These are phyloP conservation scores for Fraxinus xanthoxyloides DNA, from an alignment of 305 asterid species.

Conservation along the genomic window DNA sequence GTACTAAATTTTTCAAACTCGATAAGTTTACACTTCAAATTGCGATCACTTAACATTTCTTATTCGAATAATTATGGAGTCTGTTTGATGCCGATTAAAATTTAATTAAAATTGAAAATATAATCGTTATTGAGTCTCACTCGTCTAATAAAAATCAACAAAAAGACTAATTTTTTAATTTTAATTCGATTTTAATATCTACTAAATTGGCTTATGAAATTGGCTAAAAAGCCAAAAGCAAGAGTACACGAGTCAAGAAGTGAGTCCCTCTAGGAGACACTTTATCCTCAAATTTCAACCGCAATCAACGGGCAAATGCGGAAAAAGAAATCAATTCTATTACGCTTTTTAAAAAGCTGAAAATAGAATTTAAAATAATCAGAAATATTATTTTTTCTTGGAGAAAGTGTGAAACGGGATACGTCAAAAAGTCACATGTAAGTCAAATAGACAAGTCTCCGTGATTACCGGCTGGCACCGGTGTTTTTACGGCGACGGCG, in stretches of 20 bases:
- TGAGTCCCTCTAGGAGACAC: background rate
- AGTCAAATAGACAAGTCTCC: conserved; percentile 37
- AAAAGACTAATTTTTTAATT: too few relatives aligned
- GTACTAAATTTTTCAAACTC: background rate
- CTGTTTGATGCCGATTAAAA: too few relatives aligned
- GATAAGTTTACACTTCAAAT: background rate
- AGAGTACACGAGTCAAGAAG: background rate
- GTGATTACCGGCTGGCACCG: conserved; percentile 45
- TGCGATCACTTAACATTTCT: background rate
- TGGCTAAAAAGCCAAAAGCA: background rate
- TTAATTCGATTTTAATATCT: too few relatives aligned
- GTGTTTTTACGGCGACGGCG: conserved; percentile 43
- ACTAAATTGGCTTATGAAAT: too few relatives aligned
- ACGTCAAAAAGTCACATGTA: conserved; percentile 35
- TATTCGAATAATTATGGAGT: background rate
- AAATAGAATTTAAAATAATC: background rate
- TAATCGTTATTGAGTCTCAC: too few relatives aligned
- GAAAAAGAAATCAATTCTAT: conserved; percentile 9
- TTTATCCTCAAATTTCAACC: conserved; percentile 16
- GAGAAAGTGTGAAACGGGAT: conserved; percentile 10
- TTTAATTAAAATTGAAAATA: too few relatives aligned
- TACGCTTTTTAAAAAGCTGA: background rate
- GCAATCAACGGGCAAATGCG: background rate
- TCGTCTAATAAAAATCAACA: too few relatives aligned
- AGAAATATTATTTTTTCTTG: background rate